Conservation (phyloP, 805 yeast genomes). For the Metschnikowia cerradonensis region DNA sequence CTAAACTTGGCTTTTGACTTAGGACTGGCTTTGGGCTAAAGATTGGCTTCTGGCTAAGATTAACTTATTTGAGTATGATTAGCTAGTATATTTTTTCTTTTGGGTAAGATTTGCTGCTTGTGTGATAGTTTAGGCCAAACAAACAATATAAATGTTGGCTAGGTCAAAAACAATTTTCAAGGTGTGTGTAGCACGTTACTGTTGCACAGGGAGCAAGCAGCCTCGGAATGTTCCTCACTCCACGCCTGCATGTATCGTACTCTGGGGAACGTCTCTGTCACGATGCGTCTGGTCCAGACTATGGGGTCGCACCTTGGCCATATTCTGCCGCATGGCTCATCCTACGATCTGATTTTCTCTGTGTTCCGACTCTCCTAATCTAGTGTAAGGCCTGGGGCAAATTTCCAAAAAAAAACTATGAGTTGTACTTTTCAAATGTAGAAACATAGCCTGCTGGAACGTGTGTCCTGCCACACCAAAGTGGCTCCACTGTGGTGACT, state of each 20-base stretch:
- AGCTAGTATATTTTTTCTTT: too few relatives aligned
- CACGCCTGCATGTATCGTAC: background rate
- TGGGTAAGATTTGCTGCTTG: too few relatives aligned
- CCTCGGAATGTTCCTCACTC: background rate
- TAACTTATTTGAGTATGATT: too few relatives aligned
- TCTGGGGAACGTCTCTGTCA: background rate
- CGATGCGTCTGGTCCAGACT: constrained; percentile 1
- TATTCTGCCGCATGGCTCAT: background rate
- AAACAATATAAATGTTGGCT: background rate
- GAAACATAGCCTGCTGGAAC: background rate
- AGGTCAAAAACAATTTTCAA: background rate
- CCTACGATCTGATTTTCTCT: too few relatives aligned
- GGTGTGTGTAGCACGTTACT: background rate
- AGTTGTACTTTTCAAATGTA: background rate
- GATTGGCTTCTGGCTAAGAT: background rate
- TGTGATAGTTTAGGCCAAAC: background rate
- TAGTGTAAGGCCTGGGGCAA: background rate
- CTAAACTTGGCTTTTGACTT: background rate
- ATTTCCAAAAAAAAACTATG: background rate
- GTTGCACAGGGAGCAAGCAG: background rate
- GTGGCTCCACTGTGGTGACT: background rate
- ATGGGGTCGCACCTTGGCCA: background rate
- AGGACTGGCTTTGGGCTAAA: background rate
- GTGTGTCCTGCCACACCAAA: background rate
- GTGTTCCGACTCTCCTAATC: too few relatives aligned